Percentiles rank a stretch among this genome's conserved stretches.
phyloP scores from a whole-genome alignment of 768 basidiomycete genomes.

The Leccinum truebloodii region DNA sequence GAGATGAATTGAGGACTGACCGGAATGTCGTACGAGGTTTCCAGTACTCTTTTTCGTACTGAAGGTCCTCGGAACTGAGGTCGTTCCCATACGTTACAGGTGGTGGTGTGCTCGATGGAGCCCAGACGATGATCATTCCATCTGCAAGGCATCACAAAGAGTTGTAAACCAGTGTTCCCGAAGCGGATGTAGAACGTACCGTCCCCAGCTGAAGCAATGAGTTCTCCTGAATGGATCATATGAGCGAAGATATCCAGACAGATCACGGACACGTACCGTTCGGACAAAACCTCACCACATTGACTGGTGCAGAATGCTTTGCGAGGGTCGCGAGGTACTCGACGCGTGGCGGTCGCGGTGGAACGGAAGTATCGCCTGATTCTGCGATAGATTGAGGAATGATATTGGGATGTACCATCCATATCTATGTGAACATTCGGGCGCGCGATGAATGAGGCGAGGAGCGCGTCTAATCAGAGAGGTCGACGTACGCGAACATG shows the following conservation, averaged over 20 bases:
- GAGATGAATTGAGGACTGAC: constrained; percentile 41
- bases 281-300: constrained; percentile 94
- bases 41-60: constrained; percentile 95
- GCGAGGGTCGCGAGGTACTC: constrained; percentile 95
- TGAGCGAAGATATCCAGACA: constrained; percentile 6
- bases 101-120: constrained; percentile 73
- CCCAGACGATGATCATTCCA: constrained; percentile 98
- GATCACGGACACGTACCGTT: constrained; percentile 60
- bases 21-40: constrained; percentile 83
- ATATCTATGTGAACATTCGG: constrained; percentile 53
- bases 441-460: constrained; percentile 9
- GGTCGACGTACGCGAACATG: constrained; percentile 82
- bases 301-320: constrained; percentile 92
- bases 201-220: constrained; percentile 96
- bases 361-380: constrained; percentile 33
- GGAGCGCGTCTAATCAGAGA: constrained; percentile 12
- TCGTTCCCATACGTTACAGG: constrained; percentile 82
- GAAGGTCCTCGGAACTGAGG: constrained; percentile 71
- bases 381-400: constrained; percentile 59
- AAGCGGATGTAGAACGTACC: constrained; percentile 51
- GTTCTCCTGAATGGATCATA: constrained; percentile 57
- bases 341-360: constrained; percentile 73
- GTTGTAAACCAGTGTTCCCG: constrained; percentile 2
- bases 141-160: constrained; percentile 47
- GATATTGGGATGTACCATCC: constrained; percentile 95